These are phyloP conservation scores for Didymosphaeria variabile DNA, from an alignment of 2,329 filamentous ascomycete species.

Conservation along the genomic window DNA sequence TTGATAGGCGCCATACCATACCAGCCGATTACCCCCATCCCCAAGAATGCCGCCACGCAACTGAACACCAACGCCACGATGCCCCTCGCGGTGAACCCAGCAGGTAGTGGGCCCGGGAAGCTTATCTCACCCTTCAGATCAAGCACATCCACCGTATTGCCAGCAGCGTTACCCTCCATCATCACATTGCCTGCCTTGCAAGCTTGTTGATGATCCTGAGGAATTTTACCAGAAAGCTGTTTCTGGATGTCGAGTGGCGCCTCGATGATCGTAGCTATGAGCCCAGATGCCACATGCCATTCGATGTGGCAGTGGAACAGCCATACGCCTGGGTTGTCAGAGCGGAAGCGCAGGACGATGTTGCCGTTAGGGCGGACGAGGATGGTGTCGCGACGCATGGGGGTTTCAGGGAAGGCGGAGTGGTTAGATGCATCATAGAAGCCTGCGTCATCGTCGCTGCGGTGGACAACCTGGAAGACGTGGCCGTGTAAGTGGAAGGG, in stretches of 20 bases:
- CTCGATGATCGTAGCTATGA: slow-evolving; percentile 63
- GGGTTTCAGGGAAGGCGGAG: slow-evolving; percentile 36
- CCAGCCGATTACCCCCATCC: slow-evolving; percentile 72
- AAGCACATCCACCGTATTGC: slow-evolving; percentile 69
- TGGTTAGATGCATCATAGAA: slow-evolving; percentile 59
- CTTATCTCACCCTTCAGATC: slow-evolving; percentile 64
- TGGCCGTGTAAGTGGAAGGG: slow-evolving; percentile 75
- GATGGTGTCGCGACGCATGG: slow-evolving; percentile 63
- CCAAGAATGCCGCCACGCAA: slow-evolving; percentile 72
- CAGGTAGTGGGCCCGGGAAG: slow-evolving; percentile 66
- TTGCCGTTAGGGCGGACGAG: slow-evolving; percentile 64
- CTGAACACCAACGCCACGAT: slow-evolving; percentile 80
- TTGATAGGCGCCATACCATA: slow-evolving; percentile 63
- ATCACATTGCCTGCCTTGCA: slow-evolving; percentile 65
- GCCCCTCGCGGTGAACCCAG: slow-evolving; percentile 75
- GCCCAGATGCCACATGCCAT: slow-evolving; percentile 55
- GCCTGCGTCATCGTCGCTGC: slow-evolving; percentile 45
- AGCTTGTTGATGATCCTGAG: slow-evolving; percentile 66
- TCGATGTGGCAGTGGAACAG: slow-evolving; percentile 50
- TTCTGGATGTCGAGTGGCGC: slow-evolving; percentile 67
- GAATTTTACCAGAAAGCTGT: slow-evolving; percentile 62
- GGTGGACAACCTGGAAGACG: slow-evolving; percentile 47
- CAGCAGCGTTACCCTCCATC: slow-evolving; percentile 76
- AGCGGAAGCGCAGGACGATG: slow-evolving; percentile 64
- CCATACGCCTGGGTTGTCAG: slow-evolving; percentile 59